phyloP scores from a whole-genome alignment of 2,329 filamentous ascomycete genomes.

The Mollisia scopiformis region DNA sequence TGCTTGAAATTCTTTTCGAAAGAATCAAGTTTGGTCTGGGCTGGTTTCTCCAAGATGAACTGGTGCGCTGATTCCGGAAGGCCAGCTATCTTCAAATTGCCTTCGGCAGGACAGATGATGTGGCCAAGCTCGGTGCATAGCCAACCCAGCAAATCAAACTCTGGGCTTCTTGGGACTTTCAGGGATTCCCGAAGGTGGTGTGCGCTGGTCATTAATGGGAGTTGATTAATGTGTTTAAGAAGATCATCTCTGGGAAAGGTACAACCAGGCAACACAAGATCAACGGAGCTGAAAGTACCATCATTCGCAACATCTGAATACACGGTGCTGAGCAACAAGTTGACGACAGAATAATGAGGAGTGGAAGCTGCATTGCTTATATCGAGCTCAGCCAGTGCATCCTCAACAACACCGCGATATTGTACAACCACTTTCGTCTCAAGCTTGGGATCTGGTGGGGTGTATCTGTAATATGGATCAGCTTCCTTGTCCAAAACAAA shows the following conservation, averaged over 20 bases:
- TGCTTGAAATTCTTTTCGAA: too few species aligned
- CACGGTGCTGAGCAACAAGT: neutral
- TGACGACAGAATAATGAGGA: neutral
- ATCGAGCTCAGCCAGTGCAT: too few species aligned
- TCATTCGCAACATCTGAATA: neutral
- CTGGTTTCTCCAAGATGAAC: neutral
- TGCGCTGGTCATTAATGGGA: neutral
- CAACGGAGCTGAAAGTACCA: neutral
- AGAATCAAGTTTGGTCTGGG: neutral
- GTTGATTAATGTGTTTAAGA: neutral
- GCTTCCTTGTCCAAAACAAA: too few species aligned
- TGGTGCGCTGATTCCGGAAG: neutral
- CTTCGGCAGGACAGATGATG: neutral
- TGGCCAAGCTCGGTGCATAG: neutral
- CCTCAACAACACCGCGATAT: neutral
- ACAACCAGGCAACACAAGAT: neutral
- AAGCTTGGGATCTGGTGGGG: too few species aligned
- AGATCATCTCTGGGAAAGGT: neutral
- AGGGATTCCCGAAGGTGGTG: neutral
- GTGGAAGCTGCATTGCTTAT: too few species aligned
- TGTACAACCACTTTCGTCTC: neutral
- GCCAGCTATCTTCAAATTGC: neutral
- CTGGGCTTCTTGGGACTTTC: neutral
- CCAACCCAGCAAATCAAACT: neutral
- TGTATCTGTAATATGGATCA: too few species aligned